Evolutionary conservation across 257 asterid species (phyloP).

Genomic region (Parsonsia alboflavescens): DNA sequence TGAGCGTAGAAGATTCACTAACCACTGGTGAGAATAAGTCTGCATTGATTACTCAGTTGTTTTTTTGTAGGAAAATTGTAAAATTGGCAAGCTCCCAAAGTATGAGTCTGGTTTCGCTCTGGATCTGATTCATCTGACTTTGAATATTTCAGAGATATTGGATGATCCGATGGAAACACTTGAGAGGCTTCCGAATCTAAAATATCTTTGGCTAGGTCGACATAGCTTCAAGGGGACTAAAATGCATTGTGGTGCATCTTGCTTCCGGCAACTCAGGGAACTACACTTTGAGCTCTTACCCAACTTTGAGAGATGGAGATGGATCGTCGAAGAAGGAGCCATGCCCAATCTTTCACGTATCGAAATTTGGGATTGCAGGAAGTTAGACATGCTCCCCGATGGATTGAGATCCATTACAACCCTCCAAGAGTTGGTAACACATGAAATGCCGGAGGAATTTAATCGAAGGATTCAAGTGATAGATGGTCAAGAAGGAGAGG

Average conservation of each 20-base stretch:
- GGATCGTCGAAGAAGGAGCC: constrained; percentile 15
- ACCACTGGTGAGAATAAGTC: too few relatives aligned
- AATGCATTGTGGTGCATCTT: constrained; percentile 6
- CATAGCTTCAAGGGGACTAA: not conserved
- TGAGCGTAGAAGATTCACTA: too few relatives aligned
- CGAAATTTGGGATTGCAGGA: not conserved
- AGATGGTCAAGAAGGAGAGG: not conserved
- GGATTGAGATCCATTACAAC: too few relatives aligned
- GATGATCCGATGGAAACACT: constrained; percentile 22
- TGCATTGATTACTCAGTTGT: too few relatives aligned
- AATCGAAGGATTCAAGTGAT: not conserved
- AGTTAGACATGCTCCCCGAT: not conserved
- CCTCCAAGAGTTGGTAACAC: not conserved
- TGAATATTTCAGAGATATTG: not conserved
- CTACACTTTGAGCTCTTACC: too few relatives aligned
- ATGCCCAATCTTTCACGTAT: constrained; percentile 17
- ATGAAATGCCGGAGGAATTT: not conserved
- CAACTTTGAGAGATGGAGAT: too few relatives aligned
- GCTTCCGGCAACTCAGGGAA: too few relatives aligned
- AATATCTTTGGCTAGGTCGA: not conserved
- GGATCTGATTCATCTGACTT: not conserved
- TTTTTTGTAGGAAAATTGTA: not conserved
- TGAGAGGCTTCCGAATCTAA: too few relatives aligned
- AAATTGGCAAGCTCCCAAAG: too few relatives aligned
- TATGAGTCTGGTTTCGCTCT: too few relatives aligned